Conservation (phyloP, 257 asterid species). For the Handroanthus guayacan region DNA sequence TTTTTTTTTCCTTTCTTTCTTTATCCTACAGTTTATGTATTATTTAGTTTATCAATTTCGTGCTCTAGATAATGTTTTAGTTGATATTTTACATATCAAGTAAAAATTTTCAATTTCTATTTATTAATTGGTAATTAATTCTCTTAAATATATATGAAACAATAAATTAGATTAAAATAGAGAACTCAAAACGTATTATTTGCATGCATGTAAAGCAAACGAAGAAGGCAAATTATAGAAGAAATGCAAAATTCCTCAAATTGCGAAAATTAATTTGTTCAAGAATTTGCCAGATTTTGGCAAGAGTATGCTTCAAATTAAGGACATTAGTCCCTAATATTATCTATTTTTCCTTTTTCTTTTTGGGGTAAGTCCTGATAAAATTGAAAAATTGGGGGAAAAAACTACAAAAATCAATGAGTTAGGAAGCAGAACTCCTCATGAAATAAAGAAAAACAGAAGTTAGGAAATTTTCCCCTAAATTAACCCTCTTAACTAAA, state of each 20-base stretch:
- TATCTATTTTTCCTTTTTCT: conserved; percentile 11
- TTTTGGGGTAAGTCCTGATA: conserved; percentile 7
- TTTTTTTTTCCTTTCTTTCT: too few species aligned
- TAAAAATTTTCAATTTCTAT: neutral
- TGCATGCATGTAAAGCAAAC: neutral
- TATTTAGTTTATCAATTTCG: too few species aligned
- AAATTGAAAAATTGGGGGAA: conserved; percentile 20
- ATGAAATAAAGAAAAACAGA: neutral
- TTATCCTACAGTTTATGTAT: too few species aligned
- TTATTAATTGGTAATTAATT: too few species aligned
- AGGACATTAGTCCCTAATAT: conserved; percentile 47
- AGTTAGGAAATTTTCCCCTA: conserved; percentile 21
- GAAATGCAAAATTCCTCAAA: neutral
- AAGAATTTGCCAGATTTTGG: conserved; percentile 48
- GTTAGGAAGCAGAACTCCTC: conserved; percentile 51
- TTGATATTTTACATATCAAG: too few species aligned
- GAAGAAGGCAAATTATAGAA: neutral
- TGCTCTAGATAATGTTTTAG: too few species aligned
- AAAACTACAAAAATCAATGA: conserved; percentile 51
- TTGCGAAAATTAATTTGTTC: conserved; percentile 33
- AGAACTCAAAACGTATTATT: neutral
- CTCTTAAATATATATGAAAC: neutral
- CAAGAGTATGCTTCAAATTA: conserved; percentile 42
- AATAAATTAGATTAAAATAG: neutral
- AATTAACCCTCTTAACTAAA: conserved; percentile 45